phyloP scores from a whole-genome alignment of 2,329 filamentous ascomycete species.

The Fusarium phyllophilum region DNA sequence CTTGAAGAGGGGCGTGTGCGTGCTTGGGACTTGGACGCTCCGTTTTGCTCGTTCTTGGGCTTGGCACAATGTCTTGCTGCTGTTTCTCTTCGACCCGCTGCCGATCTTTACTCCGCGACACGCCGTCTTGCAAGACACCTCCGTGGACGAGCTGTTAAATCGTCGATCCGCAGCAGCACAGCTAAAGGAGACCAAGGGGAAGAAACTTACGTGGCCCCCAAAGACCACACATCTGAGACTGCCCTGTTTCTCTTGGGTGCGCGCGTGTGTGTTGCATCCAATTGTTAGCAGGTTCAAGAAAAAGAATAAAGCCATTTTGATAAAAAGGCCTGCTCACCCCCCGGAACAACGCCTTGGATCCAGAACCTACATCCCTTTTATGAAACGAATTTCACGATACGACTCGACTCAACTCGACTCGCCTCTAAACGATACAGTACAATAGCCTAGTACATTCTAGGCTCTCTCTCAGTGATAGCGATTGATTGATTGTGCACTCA shows the following conservation, averaged over 20 bases:
- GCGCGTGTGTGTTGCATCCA: neutral
- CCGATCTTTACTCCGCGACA: slow-evolving; percentile 30
- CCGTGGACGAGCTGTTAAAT: slow-evolving; percentile 9
- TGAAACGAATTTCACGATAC: neutral
- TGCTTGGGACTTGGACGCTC: neutral
- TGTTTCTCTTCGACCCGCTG: slow-evolving; percentile 14
- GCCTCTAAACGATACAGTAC: neutral
- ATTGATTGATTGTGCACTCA: neutral
- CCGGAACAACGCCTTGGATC: neutral
- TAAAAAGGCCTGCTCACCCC: slow-evolving; percentile 22
- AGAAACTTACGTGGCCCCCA: slow-evolving; percentile 19
- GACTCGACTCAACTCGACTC: neutral
- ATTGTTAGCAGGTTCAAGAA: neutral
- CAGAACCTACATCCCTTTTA: slow-evolving; percentile 8
- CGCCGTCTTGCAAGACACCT: slow-evolving; percentile 28
- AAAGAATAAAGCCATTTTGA: slow-evolving; percentile 8
- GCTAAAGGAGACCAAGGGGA: neutral
- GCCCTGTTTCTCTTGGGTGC: slow-evolving; percentile 13
- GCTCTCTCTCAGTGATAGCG: neutral
- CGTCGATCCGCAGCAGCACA: slow-evolving; percentile 28
- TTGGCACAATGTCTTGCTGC: slow-evolving; percentile 13
- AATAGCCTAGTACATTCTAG: slow-evolving; percentile 6
- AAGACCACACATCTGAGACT: slow-evolving; percentile 6
- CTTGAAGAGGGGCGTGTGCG: slow-evolving; percentile 14
- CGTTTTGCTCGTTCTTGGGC: slow-evolving; percentile 16